Evolutionary conservation across 2,329 filamentous ascomycete species (phyloP).

Genomic region (Xylariaceae sp.): DNA sequence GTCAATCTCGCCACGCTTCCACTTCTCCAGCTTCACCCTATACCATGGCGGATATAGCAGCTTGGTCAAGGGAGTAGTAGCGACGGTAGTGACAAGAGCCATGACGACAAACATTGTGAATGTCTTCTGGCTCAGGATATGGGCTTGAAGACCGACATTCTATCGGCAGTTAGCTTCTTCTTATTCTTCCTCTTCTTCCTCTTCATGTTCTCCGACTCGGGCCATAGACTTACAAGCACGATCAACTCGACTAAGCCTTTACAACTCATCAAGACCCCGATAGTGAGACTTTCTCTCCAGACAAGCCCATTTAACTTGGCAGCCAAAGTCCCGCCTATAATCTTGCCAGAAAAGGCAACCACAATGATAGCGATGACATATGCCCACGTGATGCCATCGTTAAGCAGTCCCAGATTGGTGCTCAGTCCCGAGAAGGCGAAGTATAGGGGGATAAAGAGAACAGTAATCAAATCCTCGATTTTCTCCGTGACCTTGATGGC

Average conservation of each 20-base stretch:
- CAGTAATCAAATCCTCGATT: slow-evolving; percentile 83
- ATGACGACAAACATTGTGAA: slow-evolving; percentile 81
- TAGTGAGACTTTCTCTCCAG: slow-evolving; percentile 85
- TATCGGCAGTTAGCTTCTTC: slow-evolving; percentile 23
- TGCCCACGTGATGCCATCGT: slow-evolving; percentile 78
- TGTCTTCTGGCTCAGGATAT: slow-evolving; percentile 62
- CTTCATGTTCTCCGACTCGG: slow-evolving; percentile 1
- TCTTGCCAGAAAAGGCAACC: slow-evolving; percentile 80
- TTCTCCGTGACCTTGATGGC: slow-evolving; percentile 90
- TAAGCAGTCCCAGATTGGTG: slow-evolving; percentile 78
- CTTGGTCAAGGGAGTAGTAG: slow-evolving; percentile 64
- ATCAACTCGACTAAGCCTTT: slow-evolving; percentile 94
- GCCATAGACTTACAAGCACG: slow-evolving; percentile 63
- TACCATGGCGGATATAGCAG: slow-evolving; percentile 69
- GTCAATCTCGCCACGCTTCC: slow-evolving; percentile 62
- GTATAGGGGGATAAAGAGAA: slow-evolving; percentile 82
- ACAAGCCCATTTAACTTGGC: slow-evolving; percentile 70
- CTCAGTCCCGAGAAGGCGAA: slow-evolving; percentile 88
- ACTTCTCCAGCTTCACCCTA: slow-evolving; percentile 65
- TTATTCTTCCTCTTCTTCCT: too few species aligned
- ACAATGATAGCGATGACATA: slow-evolving; percentile 81
- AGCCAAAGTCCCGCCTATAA: slow-evolving; percentile 74
- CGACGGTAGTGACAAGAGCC: slow-evolving; percentile 72
- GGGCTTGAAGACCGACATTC: slow-evolving; percentile 68
- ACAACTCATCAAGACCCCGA: slow-evolving; percentile 91